Conservation (phyloP, 306 rosid genomes). For the Lathyrus oleraceus region DNA sequence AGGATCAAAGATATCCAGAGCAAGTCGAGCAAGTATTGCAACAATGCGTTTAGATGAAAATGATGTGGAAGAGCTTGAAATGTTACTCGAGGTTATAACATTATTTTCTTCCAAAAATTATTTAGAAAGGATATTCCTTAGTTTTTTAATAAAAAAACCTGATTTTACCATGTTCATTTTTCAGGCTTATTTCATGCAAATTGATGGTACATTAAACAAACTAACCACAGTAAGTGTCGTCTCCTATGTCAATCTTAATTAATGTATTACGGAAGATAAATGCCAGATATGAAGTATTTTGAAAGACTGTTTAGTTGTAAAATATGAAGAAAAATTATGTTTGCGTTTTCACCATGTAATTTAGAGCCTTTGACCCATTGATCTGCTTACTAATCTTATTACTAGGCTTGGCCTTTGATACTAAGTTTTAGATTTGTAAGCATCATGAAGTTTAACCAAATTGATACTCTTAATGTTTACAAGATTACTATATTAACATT, state of each 20-base stretch:
- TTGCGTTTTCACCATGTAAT: background rate
- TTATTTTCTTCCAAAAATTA: constrained; percentile 13
- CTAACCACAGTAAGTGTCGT: constrained; percentile 65
- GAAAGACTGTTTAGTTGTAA: constrained; percentile 15
- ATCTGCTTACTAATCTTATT: background rate
- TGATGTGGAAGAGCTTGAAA: constrained; percentile 93
- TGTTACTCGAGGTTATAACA: constrained; percentile 79
- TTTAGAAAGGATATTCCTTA: constrained; percentile 8
- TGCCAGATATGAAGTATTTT: background rate
- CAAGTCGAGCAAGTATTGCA: constrained; percentile 74
- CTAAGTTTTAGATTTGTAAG: constrained; percentile 17
- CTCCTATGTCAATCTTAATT: background rate
- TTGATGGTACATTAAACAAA: constrained; percentile 84
- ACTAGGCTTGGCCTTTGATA: constrained; percentile 4
- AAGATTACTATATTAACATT: background rate
- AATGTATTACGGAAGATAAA: background rate
- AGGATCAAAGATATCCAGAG: constrained; percentile 79
- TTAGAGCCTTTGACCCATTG: background rate
- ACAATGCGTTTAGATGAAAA: constrained; percentile 80
- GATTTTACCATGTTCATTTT: constrained; percentile 32
- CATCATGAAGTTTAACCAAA: constrained; percentile 17
- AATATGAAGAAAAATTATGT: background rate
- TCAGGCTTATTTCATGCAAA: constrained; percentile 97
- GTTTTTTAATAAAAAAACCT: background rate
- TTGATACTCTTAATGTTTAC: background rate